These are phyloP conservation scores for Cladophialophora carrionii DNA, from an alignment of 2,329 filamentous ascomycete genomes.

Conservation along the genomic window DNA sequence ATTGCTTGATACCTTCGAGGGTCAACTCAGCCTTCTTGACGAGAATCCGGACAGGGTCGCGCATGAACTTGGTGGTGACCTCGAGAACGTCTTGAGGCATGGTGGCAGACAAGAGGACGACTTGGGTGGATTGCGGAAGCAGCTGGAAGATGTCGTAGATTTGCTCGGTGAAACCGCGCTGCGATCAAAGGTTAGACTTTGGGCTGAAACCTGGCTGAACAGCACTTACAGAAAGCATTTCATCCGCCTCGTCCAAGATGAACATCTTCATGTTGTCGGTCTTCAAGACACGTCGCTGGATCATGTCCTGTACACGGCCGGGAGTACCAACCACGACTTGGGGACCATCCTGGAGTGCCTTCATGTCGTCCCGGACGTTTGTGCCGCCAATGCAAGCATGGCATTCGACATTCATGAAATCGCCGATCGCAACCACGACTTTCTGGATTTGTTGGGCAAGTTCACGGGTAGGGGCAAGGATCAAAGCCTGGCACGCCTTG, in stretches of 20 bases:
- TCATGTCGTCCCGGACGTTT: slow-evolving; percentile 97
- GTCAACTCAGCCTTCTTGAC: slow-evolving; percentile 99
- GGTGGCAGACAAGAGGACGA: slow-evolving; percentile 95
- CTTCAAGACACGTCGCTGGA: slow-evolving; percentile 94
- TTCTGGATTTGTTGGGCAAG: slow-evolving; percentile 99
- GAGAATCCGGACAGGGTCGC: slow-evolving; percentile 95
- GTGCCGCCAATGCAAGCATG: slow-evolving; percentile 99
- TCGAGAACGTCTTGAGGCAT: slow-evolving; percentile 99
- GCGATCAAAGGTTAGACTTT: slow-evolving; percentile 31
- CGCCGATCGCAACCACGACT: slow-evolving; percentile 96
- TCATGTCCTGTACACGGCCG: slow-evolving; percentile 99
- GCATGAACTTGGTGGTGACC: slow-evolving; percentile 99
- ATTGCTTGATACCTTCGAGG: slow-evolving; percentile 99
- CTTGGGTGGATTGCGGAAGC: slow-evolving; percentile 95
- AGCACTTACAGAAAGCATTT: slow-evolving; percentile 84
- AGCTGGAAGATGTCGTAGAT: slow-evolving; percentile 99
- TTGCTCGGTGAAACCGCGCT: slow-evolving; percentile 99
- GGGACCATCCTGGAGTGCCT: slow-evolving; percentile 91
- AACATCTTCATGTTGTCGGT: slow-evolving; percentile 99
- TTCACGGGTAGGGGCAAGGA: slow-evolving; percentile 97
- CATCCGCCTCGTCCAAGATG: slow-evolving; percentile 98
- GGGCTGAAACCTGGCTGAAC: slow-evolving; percentile 38
- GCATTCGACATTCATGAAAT: slow-evolving; percentile 99
- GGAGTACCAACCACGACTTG: slow-evolving; percentile 98
- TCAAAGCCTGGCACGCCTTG: slow-evolving; percentile 97